phyloP scores from a whole-genome alignment of 1,284 basidiomycete genomes.

The Neonothopanus nambi region DNA sequence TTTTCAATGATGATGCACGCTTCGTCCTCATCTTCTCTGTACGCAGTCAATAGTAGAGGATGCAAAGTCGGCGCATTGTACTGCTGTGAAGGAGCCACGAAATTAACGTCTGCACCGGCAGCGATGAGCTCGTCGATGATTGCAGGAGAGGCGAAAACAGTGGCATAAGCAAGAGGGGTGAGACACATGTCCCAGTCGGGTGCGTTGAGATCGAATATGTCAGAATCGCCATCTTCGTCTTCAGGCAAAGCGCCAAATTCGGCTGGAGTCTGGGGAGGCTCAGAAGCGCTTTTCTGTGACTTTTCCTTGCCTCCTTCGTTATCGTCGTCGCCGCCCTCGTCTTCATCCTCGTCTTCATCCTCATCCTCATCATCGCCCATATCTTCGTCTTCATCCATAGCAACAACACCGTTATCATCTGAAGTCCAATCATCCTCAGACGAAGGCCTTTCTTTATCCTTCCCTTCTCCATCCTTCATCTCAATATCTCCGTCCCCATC shows the following conservation, averaged over 20 bases:
- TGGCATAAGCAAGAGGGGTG: conserved; percentile 52
- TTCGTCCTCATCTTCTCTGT: conserved; percentile 45
- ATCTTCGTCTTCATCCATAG: conserved; percentile 31
- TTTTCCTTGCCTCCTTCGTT: not conserved
- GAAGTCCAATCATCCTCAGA: conserved; percentile 51
- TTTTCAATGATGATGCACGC: conserved; percentile 44
- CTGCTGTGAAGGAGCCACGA: conserved; percentile 28
- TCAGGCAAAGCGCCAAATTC: conserved; percentile 20
- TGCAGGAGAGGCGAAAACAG: conserved; percentile 44
- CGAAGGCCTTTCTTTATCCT: conserved; percentile 32
- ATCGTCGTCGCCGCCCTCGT: conserved; percentile 19
- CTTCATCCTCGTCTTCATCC: conserved; percentile 17
- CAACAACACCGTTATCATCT: conserved; percentile 36
- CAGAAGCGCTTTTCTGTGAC: conserved; percentile 19
- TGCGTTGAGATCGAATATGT: conserved; percentile 49
- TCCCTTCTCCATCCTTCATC: conserved; percentile 24
- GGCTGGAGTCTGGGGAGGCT: conserved; percentile 10
- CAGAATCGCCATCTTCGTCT: conserved; percentile 22
- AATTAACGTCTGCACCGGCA: conserved; percentile 44
- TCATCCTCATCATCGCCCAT: conserved; percentile 29
- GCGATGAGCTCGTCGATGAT: conserved; percentile 48
- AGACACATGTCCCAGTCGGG: conserved; percentile 59
- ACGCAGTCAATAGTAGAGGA: conserved; percentile 48
- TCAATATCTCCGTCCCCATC: conserved; percentile 30
- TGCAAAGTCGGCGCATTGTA: conserved; percentile 33